These are phyloP conservation scores for Rhododendron simsii DNA, from an alignment of 148 eudicot genomes.

Conservation along the genomic window DNA sequence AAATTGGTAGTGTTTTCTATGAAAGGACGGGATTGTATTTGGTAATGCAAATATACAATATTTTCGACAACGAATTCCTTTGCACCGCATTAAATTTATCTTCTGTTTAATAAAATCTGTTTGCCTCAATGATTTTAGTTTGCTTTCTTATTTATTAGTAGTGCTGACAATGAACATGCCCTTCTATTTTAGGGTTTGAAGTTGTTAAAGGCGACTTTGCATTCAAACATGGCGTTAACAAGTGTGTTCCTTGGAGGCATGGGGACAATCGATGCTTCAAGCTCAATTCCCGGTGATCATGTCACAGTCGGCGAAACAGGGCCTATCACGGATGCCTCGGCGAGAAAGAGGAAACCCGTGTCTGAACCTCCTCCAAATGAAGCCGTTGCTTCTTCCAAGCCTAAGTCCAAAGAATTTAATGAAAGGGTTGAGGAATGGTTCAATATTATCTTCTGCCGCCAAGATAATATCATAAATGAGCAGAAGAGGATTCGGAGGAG, in stretches of 20 bases:
- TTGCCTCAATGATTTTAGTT: too few relatives aligned
- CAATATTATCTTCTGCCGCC: neutral
- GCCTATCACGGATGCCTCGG: neutral
- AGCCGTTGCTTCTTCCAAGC: too few relatives aligned
- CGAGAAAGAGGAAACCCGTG: neutral
- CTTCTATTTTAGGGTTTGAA: neutral
- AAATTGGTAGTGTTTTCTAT: too few relatives aligned
- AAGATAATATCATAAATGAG: neutral
- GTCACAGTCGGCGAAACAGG: neutral
- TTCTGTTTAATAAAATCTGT: too few relatives aligned
- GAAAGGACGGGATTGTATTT: too few relatives aligned
- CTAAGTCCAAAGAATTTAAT: neutral
- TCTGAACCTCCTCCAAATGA: neutral
- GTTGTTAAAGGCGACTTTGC: slow-evolving; percentile 1
- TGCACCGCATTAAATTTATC: too few relatives aligned
- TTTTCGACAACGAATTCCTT: too few relatives aligned
- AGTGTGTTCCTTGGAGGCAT: neutral
- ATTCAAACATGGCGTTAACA: neutral
- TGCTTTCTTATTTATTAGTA: too few relatives aligned
- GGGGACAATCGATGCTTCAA: neutral
- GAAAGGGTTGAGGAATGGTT: neutral
- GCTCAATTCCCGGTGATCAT: neutral
- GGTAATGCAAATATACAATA: too few relatives aligned
- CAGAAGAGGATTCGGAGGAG: neutral
- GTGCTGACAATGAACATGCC: neutral